Conservation (phyloP, 169 alveolate species). For the Babesia bigemina region DNA sequence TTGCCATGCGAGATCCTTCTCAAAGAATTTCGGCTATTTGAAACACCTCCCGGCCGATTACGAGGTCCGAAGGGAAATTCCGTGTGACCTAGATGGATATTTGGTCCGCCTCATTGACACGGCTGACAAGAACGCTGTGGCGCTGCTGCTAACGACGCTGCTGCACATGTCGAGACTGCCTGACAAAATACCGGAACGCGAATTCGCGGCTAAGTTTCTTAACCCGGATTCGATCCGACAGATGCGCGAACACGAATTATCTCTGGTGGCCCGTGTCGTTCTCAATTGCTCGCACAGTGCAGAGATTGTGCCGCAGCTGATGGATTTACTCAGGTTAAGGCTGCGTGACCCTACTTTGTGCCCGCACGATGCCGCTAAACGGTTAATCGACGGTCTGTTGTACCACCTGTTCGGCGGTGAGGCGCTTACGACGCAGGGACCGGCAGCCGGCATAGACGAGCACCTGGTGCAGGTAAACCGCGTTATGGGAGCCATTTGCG, state of each 20-base stretch:
- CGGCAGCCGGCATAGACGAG: slow-evolving; percentile 18
- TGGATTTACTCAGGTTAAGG: neutral
- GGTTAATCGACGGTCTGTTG: neutral
- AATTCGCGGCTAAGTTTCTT: neutral
- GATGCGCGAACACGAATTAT: slow-evolving; percentile 13
- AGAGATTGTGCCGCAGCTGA: neutral
- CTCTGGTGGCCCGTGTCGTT: neutral
- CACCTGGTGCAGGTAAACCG: neutral
- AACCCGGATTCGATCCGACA: neutral
- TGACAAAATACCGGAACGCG: neutral
- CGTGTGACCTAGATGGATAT: neutral
- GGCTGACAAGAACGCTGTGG: neutral
- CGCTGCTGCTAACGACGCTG: neutral
- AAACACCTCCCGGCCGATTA: neutral
- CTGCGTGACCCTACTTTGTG: neutral
- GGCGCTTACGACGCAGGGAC: neutral
- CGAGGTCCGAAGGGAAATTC: neutral
- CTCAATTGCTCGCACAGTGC: slow-evolving; percentile 2
- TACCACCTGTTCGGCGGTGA: slow-evolving; percentile 8
- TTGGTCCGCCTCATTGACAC: neutral
- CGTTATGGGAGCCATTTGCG: neutral
- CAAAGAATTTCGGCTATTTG: neutral
- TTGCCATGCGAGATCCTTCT: neutral
- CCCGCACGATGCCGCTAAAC: neutral
- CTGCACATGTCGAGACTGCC: neutral